Base-by-base conservation (phyloP, 2,329 filamentous ascomycete species). In the Aspergillus hortae region DNA sequence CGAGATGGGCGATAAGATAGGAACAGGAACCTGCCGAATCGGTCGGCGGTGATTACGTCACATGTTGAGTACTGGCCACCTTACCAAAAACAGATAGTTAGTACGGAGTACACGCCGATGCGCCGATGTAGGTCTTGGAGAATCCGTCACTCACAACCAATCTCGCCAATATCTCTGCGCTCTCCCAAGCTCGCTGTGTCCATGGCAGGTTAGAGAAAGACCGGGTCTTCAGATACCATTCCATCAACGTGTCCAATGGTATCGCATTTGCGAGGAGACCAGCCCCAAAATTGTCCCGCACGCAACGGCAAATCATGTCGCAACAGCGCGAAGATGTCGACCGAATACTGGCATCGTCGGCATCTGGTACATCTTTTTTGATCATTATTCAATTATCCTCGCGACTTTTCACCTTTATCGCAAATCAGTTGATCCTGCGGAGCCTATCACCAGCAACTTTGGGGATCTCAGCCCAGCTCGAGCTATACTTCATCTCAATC, bases 401-500 rank as follows among this genome's bases (percentile, higher is more conserved):
- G n/a, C 87, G 92, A 54, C 85, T 87, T 49, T 77, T 95, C 57
- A 97, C 92, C 21, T 99, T 99, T 73, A 73, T 87, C 60, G 88
- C 94, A 67, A 99, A 97, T 74, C 92, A 99, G 71, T 70, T 95
- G 35, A 82, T 99, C 27, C 81, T 99, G 6, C 89, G 92, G 33
- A 92, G 89, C 67, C 77, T 97, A 42, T 95, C 91, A 1, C 92
- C 94, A 0, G 82, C 87, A 53, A 80, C 95, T 0, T 81, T 99
- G 1, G 94, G 92, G 5, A 79, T 95, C 4, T 88, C 92, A 2
- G 87, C 92, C 0, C 94, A 96, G 69, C 81, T 99, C 3, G 94
- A 99, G 64, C 84, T 97, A 1, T 96, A 92, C 70, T 92, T 92
- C 54, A 87, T 95, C 42, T 90, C 91, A 0, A 86, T 95, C n/a